Conservation (phyloP, 1,284 basidiomycete species). For the Ceratobasidium sp. region DNA sequence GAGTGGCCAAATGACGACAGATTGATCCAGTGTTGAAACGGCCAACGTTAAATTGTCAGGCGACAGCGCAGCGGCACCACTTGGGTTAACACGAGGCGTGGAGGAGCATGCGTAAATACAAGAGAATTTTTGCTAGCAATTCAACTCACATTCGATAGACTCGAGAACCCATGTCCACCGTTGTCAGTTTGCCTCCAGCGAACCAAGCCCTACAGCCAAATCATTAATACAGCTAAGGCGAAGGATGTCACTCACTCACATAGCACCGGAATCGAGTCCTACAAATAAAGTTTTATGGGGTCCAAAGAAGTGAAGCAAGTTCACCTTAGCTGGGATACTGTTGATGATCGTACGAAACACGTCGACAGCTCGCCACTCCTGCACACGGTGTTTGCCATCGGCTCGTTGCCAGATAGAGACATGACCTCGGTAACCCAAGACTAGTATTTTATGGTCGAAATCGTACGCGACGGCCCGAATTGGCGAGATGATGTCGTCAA, state of each 20-base stretch:
- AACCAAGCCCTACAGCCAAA: not conserved
- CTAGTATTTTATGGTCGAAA: not conserved
- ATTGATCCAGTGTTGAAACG: not conserved
- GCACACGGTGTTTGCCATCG: not conserved
- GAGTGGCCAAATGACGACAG: not conserved
- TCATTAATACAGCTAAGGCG: not conserved
- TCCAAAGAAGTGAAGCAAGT: not conserved
- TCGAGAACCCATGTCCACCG: not conserved
- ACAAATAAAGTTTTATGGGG: not conserved
- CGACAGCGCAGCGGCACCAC: not conserved
- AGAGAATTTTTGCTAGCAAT: not conserved
- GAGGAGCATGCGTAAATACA: not conserved
- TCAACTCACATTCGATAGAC: not conserved
- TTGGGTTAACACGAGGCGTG: not conserved
- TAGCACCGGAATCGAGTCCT: not conserved
- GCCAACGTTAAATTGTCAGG: not conserved
- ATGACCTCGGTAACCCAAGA: not conserved
- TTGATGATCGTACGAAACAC: not conserved
- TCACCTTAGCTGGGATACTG: not conserved
- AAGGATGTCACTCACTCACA: not conserved
- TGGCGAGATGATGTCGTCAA: not conserved
- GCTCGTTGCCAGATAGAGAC: not conserved
- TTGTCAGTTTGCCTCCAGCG: not conserved
- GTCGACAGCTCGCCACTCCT: not conserved
- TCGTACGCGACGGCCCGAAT: not conserved